A percentile compares a stretch with the other conserved stretches of the same genome.
phyloP scores from a whole-genome alignment of 345 rosid species.

The Brassica napus region DNA sequence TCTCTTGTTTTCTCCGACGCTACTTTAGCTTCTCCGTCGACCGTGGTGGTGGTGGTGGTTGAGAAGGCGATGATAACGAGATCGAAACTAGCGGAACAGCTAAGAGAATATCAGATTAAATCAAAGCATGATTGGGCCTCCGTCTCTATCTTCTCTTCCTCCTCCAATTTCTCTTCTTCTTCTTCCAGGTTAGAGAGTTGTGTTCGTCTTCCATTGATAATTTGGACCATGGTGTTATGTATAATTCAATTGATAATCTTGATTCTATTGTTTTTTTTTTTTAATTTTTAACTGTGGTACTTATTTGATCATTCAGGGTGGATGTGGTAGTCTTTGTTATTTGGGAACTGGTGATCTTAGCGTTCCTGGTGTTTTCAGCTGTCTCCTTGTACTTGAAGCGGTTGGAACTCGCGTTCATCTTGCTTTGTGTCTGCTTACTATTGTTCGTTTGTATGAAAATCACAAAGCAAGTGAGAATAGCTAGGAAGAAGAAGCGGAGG shows the following conservation, averaged over 20 bases:
- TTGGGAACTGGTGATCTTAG: conserved; percentile 91
- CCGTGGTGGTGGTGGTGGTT: neutral
- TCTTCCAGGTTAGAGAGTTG: neutral
- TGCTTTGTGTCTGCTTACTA: conserved; percentile 67
- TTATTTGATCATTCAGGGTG: conserved; percentile 57
- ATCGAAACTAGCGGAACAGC: neutral
- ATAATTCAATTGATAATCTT: neutral
- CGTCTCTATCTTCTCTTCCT: neutral
- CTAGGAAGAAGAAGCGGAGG: conserved; percentile 88
- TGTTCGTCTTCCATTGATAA: neutral
- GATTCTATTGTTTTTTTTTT: neutral
- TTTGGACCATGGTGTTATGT: neutral
- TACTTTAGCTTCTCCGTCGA: neutral
- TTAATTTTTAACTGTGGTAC: neutral
- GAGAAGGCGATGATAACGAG: neutral
- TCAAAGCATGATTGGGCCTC: neutral
- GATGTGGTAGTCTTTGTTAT: conserved; percentile 89
- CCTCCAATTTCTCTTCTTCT: neutral
- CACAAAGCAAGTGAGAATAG: conserved; percentile 78
- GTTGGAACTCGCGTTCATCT: conserved; percentile 65
- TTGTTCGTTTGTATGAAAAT: conserved; percentile 82
- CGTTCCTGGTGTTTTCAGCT: conserved; percentile 91
- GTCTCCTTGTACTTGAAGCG: conserved; percentile 84
- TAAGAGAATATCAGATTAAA: neutral
- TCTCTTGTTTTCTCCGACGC: neutral